Conservation (phyloP, 805 yeast species). For the Wickerhamiella musiphila region DNA sequence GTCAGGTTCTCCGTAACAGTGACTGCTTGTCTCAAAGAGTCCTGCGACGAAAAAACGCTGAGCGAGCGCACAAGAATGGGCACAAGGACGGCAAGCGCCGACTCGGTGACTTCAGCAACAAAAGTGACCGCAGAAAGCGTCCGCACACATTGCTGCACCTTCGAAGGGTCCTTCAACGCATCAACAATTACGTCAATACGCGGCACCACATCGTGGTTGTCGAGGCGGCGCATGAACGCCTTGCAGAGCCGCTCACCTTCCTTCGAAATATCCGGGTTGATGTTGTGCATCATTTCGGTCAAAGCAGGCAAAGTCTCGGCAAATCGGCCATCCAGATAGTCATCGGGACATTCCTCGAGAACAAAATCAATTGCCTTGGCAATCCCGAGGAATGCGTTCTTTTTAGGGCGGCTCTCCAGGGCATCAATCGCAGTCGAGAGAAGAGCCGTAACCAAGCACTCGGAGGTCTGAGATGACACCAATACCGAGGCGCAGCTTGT, state of each 20-base stretch:
- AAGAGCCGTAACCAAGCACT: slow-evolving; percentile 58
- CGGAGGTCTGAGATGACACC: slow-evolving; percentile 52
- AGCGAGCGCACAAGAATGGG: slow-evolving; percentile 86
- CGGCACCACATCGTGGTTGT: slow-evolving; percentile 80
- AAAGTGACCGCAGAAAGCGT: slow-evolving; percentile 85
- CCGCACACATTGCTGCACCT: slow-evolving; percentile 78
- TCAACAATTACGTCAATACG: slow-evolving; percentile 71
- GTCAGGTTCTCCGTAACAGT: slow-evolving; percentile 92
- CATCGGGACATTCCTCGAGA: slow-evolving; percentile 65
- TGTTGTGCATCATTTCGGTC: slow-evolving; percentile 82
- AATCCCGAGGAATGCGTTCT: slow-evolving; percentile 80
- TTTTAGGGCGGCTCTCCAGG: slow-evolving; percentile 70
- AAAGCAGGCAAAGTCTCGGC: slow-evolving; percentile 64
- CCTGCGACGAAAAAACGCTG: slow-evolving; percentile 78
- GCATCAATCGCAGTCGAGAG: slow-evolving; percentile 44
- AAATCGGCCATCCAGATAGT: slow-evolving; percentile 68
- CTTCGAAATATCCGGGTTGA: slow-evolving; percentile 87
- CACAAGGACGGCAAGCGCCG: slow-evolving; percentile 74
- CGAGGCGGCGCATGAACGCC: slow-evolving; percentile 62
- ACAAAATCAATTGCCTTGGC: slow-evolving; percentile 56
- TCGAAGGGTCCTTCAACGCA: slow-evolving; percentile 77
- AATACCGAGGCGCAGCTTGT: slow-evolving; percentile 57
- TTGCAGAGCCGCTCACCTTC: slow-evolving; percentile 60
- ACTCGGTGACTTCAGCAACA: slow-evolving; percentile 97
- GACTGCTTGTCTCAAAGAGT: slow-evolving; percentile 90